Conservation (phyloP, 805 yeast species). For the Hemisphaericaspora nanyangensis region DNA sequence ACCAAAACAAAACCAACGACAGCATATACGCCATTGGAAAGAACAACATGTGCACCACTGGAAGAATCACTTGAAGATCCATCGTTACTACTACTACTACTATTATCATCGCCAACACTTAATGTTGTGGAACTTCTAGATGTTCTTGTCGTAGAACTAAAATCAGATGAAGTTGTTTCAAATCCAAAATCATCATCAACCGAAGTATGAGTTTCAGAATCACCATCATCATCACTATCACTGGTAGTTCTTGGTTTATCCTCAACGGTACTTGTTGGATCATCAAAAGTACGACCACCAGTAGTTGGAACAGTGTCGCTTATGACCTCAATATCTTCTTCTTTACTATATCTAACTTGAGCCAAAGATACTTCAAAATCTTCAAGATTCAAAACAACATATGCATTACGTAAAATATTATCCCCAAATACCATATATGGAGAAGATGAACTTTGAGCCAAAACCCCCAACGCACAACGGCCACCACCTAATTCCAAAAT, state of each 20-base stretch:
- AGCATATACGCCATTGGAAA: no score
- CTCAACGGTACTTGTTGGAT: neutral
- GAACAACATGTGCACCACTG: no score
- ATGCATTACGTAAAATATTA: slow-evolving; percentile 58
- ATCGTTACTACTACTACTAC: no score
- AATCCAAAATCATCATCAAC: no score
- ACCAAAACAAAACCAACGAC: no score
- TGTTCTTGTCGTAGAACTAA: no score
- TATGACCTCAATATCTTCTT: slow-evolving; percentile 45
- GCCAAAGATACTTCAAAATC: slow-evolving; percentile 54
- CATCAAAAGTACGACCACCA: neutral
- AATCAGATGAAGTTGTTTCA: no score
- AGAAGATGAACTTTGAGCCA: slow-evolving; percentile 13
- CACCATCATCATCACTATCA: neutral
- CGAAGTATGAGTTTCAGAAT: neutral
- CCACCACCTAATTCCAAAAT: slow-evolving; percentile 13
- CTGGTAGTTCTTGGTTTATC: neutral
- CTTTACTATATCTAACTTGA: slow-evolving; percentile 22
- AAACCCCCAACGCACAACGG: slow-evolving; percentile 25
- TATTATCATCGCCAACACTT: no score
- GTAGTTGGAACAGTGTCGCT: neutral
- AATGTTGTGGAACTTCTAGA: no score
- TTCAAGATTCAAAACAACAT: slow-evolving; percentile 64
- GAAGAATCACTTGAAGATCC: no score
- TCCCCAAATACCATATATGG: slow-evolving; percentile 53